phyloP scores from a whole-genome alignment of 139 green algal genomes.

The Desmodesmus armatus region DNA sequence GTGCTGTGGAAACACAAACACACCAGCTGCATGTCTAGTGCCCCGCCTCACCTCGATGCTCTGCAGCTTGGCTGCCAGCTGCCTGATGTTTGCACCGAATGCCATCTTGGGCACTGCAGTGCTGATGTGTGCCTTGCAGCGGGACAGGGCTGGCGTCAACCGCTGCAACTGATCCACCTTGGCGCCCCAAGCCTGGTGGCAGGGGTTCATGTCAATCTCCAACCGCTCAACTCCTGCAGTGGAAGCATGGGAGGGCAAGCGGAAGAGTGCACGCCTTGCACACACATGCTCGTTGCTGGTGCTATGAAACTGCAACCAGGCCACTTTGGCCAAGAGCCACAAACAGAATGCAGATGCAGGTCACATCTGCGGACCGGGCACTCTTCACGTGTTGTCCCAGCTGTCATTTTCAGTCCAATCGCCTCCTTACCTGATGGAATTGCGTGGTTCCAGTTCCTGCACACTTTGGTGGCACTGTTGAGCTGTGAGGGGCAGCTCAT shows the following conservation, averaged over 20 bases:
- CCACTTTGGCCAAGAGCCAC: too few relatives aligned
- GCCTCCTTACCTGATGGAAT: too few relatives aligned
- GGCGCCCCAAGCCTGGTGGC: neutral
- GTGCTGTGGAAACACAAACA: too few relatives aligned
- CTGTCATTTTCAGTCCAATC: too few relatives aligned
- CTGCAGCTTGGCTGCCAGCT: slow-evolving; percentile 22
- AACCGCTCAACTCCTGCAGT: slow-evolving; percentile 20
- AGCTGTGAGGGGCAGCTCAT: slow-evolving; percentile 1
- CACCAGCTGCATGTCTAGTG: too few relatives aligned
- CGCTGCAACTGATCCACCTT: slow-evolving; percentile 14
- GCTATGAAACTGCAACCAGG: too few relatives aligned
- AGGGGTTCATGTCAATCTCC: slow-evolving; percentile 34
- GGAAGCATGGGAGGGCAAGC: too few relatives aligned
- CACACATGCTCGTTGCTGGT: too few relatives aligned
- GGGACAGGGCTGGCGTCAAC: slow-evolving; percentile 1
- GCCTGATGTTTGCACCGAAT: slow-evolving; percentile 6
- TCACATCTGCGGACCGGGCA: too few relatives aligned
- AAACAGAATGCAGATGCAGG: too few relatives aligned
- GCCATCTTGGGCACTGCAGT: slow-evolving; percentile 18
- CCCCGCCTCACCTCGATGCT: slow-evolving; percentile 27
- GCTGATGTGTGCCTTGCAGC: slow-evolving; percentile 39
- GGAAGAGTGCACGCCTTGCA: too few relatives aligned
- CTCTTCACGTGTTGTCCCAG: too few relatives aligned
- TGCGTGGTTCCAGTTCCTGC: slow-evolving; percentile 12
- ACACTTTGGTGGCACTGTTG: slow-evolving; percentile 30